Evolutionary conservation across 2,329 filamentous ascomycete species (phyloP), one percentile per base, ranked within the genome.

Genomic region (Aspergillus tanneri): DNA sequence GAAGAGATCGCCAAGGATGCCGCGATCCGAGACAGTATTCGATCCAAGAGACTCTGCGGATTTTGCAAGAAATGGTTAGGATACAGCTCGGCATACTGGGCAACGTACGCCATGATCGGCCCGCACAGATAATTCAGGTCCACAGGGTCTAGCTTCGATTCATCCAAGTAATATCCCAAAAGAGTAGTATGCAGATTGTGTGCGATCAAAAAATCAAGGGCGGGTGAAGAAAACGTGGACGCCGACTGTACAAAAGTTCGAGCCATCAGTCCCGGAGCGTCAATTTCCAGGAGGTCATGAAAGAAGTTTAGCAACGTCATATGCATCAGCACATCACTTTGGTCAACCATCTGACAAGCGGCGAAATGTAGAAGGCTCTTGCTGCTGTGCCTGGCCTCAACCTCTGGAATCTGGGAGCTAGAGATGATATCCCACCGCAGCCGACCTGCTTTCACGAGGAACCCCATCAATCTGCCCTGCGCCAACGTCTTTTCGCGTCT

Each of bases 251-350:
- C 56, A 43, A 57, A 58, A 36, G 55, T 59, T 43, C 61, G 59
- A 39, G 62, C 59, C 21, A 54, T 56, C 27, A 72, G 57, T 43
- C 69, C 65, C 2, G 69, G 69, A 7, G 66, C 64, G 43, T 66
- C 67, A 2, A 73, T 72, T 24, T 69, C 68, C 23, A 84, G 68
- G 2, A 83, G 64, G n/a, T 78, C 73, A 16, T 74, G 71, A 59
- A 75, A 81, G 62, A 83, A 84, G 52, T 80, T 75, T 50, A 84
- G 69, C 34, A 83, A 65, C 4, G 77, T 80, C 67, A 81, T 77
- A 53, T 83, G 76, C 78, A 84, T 80, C 39, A 85, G 66, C 3
- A 83, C 72, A 58, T 85, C 81, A 24, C 75, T 74, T 37, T 67
- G 71, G 51, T 85, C 76, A 2, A 83, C 75, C 79, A 84, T 83